phyloP scores from a whole-genome alignment of 352 stramenopile species.

The Pilasporangium apinafurcum region DNA sequence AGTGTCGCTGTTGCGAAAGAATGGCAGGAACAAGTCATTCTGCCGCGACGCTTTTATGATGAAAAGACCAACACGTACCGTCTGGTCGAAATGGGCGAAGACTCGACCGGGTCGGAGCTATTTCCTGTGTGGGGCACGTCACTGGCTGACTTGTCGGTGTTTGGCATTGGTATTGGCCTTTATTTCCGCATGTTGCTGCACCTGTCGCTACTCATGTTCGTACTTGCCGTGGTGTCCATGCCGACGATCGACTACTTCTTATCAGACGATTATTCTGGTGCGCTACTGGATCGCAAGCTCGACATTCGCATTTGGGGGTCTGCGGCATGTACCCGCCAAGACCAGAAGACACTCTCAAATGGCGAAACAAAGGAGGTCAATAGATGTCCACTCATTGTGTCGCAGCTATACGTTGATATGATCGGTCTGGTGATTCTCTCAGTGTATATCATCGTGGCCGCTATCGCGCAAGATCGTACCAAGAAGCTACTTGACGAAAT shows the following conservation, averaged over 20 bases:
- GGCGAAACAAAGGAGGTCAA: slow-evolving; percentile 13
- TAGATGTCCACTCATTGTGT: slow-evolving; percentile 44
- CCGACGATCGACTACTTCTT: slow-evolving; percentile 64
- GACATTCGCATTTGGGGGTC: slow-evolving; percentile 50
- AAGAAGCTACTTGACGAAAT: slow-evolving; percentile 43
- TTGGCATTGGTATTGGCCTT: slow-evolving; percentile 70
- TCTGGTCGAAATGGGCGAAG: slow-evolving; percentile 66
- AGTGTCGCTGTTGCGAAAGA: slow-evolving; percentile 31
- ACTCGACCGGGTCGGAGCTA: slow-evolving; percentile 35
- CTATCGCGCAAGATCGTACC: slow-evolving; percentile 29
- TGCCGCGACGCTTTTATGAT: slow-evolving; percentile 40
- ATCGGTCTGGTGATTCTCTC: slow-evolving; percentile 38
- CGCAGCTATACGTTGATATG: slow-evolving; percentile 53
- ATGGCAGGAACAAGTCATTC: slow-evolving; percentile 49
- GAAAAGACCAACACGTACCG: slow-evolving; percentile 32
- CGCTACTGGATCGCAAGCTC: slow-evolving; percentile 14
- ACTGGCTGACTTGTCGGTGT: slow-evolving; percentile 51
- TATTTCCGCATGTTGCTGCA: slow-evolving; percentile 76
- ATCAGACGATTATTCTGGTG: slow-evolving; percentile 52
- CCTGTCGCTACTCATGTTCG: slow-evolving; percentile 37
- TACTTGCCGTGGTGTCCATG: slow-evolving; percentile 48
- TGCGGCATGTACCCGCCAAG: slow-evolving; percentile 46
- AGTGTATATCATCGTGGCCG: slow-evolving; percentile 36
- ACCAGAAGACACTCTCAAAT: slow-evolving; percentile 7
- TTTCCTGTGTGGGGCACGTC: slow-evolving; percentile 59